Base-by-base conservation (phyloP, 2,329 filamentous ascomycete genomes). In the Fusarium irregulare region DNA sequence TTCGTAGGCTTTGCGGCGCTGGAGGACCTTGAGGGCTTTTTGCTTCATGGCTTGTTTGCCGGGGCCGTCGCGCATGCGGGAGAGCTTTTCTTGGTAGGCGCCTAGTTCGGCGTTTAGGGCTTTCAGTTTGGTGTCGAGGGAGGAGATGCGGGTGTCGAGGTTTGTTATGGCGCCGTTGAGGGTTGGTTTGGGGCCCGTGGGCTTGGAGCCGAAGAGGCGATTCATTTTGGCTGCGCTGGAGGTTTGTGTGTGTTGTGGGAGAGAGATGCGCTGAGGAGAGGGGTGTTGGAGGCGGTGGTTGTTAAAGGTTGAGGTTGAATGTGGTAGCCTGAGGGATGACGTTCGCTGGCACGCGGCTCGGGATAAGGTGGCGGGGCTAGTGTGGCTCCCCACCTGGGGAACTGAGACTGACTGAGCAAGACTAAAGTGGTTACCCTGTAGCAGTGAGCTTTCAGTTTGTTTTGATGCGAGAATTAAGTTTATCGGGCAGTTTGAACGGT, bases 1-100 rank as follows among this genome's bases (percentile, higher is more conserved):
- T 82, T 99, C 96, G 88, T 97, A 97, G 81, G 94, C 91, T 79
- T 97, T 97, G 74, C 95, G 92, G 63, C 94, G 92, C 83, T 97
- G 93, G 4, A 98, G 90, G 13, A 98, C 90, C 76, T 97, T 97
- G 76, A 97, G 91, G 4, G 95, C 95, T 78, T 98, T 98, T 77
- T 97, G 91, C 79, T 96, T 97, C 75, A 99, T 89, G 30, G 95
- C 94, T 16, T 89, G 91, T 81, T 98, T 98, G 73, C 94, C 96
- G 0, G 95, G 94, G 0, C 96, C 96, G 71, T 98, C 94, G 80
- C 94, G 93, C 94, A 98, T 97, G 78, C 94, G 95, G 75, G 89
- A 81, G 32, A 98, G 90, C 77, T 95, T 94, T 71, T 90, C 84
- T 81, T 98, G 94, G 85, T 98, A 97, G 67, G 91, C 91, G 18